phyloP scores from a whole-genome alignment of 176 grass and related monocot genomes.

The Cenchrus americanus region DNA sequence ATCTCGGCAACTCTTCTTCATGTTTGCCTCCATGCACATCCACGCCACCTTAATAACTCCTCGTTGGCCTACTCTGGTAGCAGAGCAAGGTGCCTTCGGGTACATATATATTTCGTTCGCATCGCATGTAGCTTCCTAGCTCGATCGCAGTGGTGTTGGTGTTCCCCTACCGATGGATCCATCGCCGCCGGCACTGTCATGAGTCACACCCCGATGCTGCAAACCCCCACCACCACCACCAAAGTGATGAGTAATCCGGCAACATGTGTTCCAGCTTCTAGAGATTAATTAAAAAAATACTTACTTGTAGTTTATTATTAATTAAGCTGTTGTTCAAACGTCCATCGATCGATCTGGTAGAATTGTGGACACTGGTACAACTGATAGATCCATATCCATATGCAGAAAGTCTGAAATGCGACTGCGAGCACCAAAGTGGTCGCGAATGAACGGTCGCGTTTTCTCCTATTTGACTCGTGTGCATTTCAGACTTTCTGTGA shows the following conservation, averaged over 20 bases:
- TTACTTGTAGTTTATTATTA: background rate
- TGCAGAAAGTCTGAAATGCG: background rate
- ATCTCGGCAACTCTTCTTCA: too few relatives aligned
- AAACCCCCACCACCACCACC: background rate
- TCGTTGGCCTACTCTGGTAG: too few relatives aligned
- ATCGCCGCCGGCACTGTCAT: background rate
- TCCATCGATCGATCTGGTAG: background rate
- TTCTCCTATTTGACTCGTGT: too few relatives aligned
- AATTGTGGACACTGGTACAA: background rate
- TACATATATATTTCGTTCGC: background rate
- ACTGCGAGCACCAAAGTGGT: background rate
- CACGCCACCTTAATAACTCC: too few relatives aligned
- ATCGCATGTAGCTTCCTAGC: background rate
- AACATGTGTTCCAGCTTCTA: conserved; percentile 14
- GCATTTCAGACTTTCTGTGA: too few relatives aligned
- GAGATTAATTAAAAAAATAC: background rate
- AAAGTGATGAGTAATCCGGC: background rate
- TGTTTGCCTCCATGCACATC: too few relatives aligned
- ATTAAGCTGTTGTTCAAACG: background rate
- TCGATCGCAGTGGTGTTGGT: background rate
- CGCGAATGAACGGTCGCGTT: too few relatives aligned
- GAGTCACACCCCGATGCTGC: background rate
- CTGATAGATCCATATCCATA: background rate
- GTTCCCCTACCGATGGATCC: background rate
- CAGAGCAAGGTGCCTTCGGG: too few relatives aligned